Evolutionary conservation across 140 eudicot species (phyloP).

Genomic region (Stevia rebaudiana): DNA sequence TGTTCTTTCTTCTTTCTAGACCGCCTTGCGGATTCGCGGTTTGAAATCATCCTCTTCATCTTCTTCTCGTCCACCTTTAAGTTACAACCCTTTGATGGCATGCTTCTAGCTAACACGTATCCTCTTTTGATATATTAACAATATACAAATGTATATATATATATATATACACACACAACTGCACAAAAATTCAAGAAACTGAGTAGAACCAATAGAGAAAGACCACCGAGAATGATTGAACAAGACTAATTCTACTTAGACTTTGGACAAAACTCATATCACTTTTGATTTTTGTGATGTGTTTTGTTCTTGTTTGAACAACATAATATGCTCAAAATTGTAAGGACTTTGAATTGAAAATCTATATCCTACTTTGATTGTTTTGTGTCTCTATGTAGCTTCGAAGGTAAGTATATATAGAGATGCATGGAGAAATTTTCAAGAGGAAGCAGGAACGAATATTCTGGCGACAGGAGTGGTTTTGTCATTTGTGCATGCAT

Average conservation of each 20-base stretch:
- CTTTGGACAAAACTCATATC: slow-evolving; percentile 42
- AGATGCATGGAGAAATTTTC: not conserved
- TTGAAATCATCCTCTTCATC: slow-evolving; percentile 76
- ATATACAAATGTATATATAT: too few species aligned
- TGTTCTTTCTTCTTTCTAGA: slow-evolving; percentile 75
- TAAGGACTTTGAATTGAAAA: slow-evolving; percentile 2
- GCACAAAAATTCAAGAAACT: slow-evolving; percentile 40
- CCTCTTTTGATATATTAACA: too few species aligned
- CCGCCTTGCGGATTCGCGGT: slow-evolving; percentile 74
- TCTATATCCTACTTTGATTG: not conserved
- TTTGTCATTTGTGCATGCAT: slow-evolving; percentile 12
- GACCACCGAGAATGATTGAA: slow-evolving; percentile 82
- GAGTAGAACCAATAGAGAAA: slow-evolving; percentile 83
- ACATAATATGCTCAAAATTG: not conserved
- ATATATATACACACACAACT: not conserved
- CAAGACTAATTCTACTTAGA: slow-evolving; percentile 39
- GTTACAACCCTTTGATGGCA: slow-evolving; percentile 34
- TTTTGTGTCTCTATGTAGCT: not conserved
- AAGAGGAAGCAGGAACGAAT: not conserved
- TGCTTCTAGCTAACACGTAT: not conserved
- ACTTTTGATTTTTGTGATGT: slow-evolving; percentile 16
- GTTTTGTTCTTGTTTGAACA: slow-evolving; percentile 13
- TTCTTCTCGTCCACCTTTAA: slow-evolving; percentile 54
- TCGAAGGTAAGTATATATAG: not conserved
- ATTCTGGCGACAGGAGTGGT: not conserved